phyloP scores from a whole-genome alignment of 1,284 basidiomycete genomes.

The Coniferiporia weirii region DNA sequence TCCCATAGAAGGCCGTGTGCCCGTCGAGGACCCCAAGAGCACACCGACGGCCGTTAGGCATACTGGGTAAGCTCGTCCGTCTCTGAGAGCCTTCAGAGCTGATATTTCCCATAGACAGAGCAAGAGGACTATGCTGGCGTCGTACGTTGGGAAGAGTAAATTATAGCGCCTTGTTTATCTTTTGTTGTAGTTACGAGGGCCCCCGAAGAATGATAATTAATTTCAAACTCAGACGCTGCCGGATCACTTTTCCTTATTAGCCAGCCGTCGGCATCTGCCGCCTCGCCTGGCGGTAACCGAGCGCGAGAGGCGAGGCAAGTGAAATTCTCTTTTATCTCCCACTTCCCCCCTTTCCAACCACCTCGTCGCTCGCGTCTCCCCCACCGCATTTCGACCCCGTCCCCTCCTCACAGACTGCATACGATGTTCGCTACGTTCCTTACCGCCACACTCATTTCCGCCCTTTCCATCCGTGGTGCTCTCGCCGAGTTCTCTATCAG shows the following conservation, averaged over 20 bases:
- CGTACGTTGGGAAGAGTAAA: slow-evolving; percentile 61
- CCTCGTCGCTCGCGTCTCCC: slow-evolving; percentile 12
- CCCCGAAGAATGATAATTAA: slow-evolving; percentile 1
- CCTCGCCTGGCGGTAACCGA: neutral
- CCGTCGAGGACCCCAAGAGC: slow-evolving; percentile 46
- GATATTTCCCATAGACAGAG: slow-evolving; percentile 50
- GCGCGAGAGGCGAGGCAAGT: neutral
- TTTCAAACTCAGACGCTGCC: slow-evolving; percentile 9
- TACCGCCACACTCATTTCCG: slow-evolving; percentile 61
- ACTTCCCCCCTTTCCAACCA: slow-evolving; percentile 18
- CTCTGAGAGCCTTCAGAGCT: slow-evolving; percentile 10
- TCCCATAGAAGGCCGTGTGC: slow-evolving; percentile 51
- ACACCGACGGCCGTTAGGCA: slow-evolving; percentile 65
- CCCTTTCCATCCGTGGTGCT: slow-evolving; percentile 42
- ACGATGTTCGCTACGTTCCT: slow-evolving; percentile 74
- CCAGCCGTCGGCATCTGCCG: neutral
- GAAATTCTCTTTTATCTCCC: neutral
- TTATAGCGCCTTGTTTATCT: slow-evolving; percentile 29
- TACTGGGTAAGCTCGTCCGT: slow-evolving; percentile 54
- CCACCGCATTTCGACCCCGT: neutral
- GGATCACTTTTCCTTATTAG: neutral
- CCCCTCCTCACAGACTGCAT: slow-evolving; percentile 16
- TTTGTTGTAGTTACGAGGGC: neutral
- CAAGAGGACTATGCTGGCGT: slow-evolving; percentile 69
- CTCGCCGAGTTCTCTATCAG: slow-evolving; percentile 48